phyloP scores from a whole-genome alignment of 148 eudicot species.

The Silene conica region DNA sequence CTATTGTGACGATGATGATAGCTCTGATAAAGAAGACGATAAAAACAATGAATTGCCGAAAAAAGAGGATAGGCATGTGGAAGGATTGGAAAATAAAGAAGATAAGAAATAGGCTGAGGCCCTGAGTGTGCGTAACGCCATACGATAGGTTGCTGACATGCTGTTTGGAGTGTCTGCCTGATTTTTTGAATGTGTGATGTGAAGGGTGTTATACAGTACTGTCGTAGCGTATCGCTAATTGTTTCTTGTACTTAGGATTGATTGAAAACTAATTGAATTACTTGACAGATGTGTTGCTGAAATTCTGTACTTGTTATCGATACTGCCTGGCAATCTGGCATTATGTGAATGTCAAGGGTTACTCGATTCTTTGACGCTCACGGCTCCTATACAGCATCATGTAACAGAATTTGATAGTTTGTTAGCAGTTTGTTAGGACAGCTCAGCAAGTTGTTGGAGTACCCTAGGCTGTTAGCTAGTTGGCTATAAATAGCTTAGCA shows the following conservation, averaged over 20 bases:
- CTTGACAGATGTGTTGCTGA: background rate
- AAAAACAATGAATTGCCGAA: background rate
- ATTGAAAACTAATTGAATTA: background rate
- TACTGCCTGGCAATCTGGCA: too few relatives aligned
- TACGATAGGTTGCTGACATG: background rate
- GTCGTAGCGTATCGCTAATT: conserved; percentile 2
- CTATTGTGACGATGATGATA: conserved; percentile 27
- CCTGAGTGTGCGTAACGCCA: background rate
- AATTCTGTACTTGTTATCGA: background rate
- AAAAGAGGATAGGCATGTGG: background rate
- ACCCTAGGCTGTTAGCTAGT: too few relatives aligned
- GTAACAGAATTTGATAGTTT: too few relatives aligned
- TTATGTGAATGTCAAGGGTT: too few relatives aligned
- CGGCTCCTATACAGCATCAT: too few relatives aligned
- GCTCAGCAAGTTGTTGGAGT: too few relatives aligned
- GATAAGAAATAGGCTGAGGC: background rate
- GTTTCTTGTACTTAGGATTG: background rate
- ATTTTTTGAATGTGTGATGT: background rate
- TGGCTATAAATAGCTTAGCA: too few relatives aligned
- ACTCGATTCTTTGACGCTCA: too few relatives aligned
- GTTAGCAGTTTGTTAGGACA: too few relatives aligned
- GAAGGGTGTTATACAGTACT: background rate
- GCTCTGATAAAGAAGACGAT: conserved; percentile 1
- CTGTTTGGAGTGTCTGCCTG: background rate
- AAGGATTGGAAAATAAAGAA: background rate